These are phyloP conservation scores for Nigrograna mackinnonii DNA, from an alignment of 2,329 filamentous ascomycete genomes.

Conservation along the genomic window DNA sequence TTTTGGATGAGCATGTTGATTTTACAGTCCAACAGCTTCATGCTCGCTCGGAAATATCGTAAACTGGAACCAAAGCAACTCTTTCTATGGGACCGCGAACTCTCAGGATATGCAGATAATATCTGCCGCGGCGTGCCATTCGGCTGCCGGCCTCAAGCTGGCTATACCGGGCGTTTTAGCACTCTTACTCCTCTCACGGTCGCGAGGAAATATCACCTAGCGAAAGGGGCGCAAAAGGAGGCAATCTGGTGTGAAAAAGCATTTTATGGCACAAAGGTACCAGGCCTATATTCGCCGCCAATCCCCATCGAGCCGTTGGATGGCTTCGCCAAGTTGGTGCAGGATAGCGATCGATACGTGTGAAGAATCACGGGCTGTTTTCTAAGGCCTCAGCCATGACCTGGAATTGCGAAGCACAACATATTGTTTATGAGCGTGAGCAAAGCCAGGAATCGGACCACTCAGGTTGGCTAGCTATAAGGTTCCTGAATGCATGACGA, in stretches of 20 bases:
- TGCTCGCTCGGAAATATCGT: constrained; percentile 24
- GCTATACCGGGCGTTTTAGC: constrained; percentile 36
- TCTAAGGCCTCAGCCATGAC: no score
- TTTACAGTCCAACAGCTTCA: constrained; percentile 38
- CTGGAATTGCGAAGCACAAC: no score
- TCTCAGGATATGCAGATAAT: constrained; percentile 31
- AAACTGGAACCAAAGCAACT: constrained; percentile 31
- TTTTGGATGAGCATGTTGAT: constrained; percentile 43
- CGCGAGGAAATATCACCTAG: constrained; percentile 38
- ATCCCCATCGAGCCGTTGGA: constrained; percentile 28
- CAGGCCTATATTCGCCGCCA: constrained; percentile 31
- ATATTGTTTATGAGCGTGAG: constrained; percentile 1
- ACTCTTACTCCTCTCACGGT: constrained; percentile 37
- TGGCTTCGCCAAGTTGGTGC: constrained; percentile 15
- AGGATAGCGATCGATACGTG: constrained; percentile 9
- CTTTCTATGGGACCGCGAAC: constrained; percentile 34
- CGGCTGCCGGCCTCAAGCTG: constrained; percentile 27
- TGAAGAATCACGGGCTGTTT: no score
- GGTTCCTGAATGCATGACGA: no score
- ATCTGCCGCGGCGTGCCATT: constrained; percentile 38
- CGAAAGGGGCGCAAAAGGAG: constrained; percentile 26
- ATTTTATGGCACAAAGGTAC: constrained; percentile 31
- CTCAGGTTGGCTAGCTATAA: no score
- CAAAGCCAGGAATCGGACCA: no score
- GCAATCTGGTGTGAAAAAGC: constrained; percentile 33